Conservation (phyloP, 371 early-diverging fungal species). For the Mortierella sp. region DNA sequence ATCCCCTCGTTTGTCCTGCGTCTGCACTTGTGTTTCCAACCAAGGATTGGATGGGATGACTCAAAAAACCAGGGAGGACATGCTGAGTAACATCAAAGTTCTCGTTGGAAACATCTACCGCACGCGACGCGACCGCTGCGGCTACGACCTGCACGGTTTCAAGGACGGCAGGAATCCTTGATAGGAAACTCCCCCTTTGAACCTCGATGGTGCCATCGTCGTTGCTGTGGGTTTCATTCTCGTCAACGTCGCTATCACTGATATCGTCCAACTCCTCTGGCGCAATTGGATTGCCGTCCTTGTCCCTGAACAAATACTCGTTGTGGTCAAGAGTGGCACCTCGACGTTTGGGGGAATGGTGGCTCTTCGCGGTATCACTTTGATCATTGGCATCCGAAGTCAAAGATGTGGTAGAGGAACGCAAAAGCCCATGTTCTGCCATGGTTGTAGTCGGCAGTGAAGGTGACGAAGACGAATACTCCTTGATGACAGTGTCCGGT, state of each 20-base stretch:
- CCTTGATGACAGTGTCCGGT: neutral
- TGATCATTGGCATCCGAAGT: neutral
- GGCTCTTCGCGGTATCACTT: neutral
- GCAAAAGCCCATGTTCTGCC: no score
- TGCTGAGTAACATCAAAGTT: conserved; percentile 6
- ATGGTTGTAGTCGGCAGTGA: no score
- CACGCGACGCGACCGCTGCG: conserved; percentile 8
- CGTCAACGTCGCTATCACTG: neutral
- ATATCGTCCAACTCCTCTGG: conserved; percentile 6
- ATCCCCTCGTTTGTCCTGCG: neutral
- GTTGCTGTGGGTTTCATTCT: neutral
- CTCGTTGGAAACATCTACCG: conserved; percentile 19
- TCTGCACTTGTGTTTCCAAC: neutral
- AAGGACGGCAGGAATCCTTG: conserved; percentile 12
- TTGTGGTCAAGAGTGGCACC: conserved; percentile 12
- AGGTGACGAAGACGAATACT: no score
- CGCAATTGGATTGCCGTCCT: neutral
- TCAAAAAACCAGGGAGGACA: conserved; percentile 2
- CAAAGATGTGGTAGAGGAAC: neutral
- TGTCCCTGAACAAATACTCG: conserved; percentile 14
- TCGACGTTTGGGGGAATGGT: neutral
- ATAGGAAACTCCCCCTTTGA: neutral
- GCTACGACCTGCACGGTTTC: conserved; percentile 12
- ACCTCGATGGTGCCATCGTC: neutral
- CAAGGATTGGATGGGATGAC: conserved; percentile 6